Conservation (phyloP, 345 rosid species). For the Eucalyptus tenuipes region DNA sequence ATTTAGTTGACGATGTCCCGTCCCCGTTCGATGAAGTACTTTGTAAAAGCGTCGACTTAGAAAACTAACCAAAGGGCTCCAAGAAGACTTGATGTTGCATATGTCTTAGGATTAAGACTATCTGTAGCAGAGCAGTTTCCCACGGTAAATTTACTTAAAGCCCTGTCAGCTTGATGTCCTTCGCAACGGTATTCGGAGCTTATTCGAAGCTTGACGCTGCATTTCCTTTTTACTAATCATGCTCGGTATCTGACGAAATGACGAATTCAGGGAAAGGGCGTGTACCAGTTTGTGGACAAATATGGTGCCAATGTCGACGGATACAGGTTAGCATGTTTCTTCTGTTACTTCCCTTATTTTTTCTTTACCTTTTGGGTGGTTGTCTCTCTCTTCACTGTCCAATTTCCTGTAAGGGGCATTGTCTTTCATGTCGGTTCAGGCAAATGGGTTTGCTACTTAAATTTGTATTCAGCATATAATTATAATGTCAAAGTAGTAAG, state of each 20-base stretch:
- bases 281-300: constrained; percentile 84
- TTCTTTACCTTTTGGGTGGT: not conserved
- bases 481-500: accelerated
- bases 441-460: not conserved
- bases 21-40: not conserved
- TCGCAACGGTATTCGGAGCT: not conserved
- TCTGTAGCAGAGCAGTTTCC: not conserved
- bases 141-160: not conserved
- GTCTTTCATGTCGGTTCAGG: not conserved
- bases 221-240: not conserved
- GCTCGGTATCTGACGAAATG: not conserved
- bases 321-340: constrained; percentile 44
- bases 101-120: not conserved
- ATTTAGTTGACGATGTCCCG: not conserved
- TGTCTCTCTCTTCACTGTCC: not conserved
- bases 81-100: not conserved
- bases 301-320: constrained; percentile 96
- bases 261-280: constrained; percentile 72
- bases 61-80: not conserved
- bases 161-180: not conserved
- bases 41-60: not conserved
- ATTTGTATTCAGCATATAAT: not conserved
- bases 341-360: not conserved
- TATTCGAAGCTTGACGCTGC: not conserved
- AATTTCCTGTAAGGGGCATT: not conserved